Conservation (phyloP, 345 rosid species). For the Sonneratia caseolaris region DNA sequence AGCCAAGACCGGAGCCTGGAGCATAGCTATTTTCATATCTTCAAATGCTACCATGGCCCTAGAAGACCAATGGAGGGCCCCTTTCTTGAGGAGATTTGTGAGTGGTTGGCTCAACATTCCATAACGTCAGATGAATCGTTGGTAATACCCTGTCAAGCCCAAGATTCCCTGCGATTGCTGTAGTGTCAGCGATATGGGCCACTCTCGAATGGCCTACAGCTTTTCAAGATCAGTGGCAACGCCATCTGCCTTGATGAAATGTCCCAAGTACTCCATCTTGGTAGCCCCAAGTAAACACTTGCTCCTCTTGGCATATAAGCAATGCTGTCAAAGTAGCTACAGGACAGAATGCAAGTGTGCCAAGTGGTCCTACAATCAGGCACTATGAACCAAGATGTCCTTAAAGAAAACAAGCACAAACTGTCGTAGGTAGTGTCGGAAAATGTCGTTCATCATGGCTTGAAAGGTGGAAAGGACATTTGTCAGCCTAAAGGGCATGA, state of each 20-base stretch:
- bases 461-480: not conserved
- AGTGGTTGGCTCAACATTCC: no score
- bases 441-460: not conserved
- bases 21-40: not conserved
- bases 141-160: not conserved
- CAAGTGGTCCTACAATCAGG: not conserved
- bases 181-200: not conserved
- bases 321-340: not conserved
- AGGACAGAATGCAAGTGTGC: not conserved
- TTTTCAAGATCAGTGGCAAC: not conserved
- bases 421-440: not conserved
- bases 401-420: slow-evolving; percentile 1
- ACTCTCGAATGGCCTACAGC: not conserved
- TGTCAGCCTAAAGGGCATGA: not conserved
- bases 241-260: not conserved
- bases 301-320: not conserved
- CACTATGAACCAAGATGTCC: not conserved
- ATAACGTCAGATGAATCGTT: not conserved
- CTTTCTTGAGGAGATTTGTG: not conserved
- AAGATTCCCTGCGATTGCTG: not conserved
- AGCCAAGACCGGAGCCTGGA: not conserved
- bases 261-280: not conserved
- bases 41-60: not conserved
- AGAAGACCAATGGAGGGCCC: not conserved
- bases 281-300: not conserved